phyloP scores from a whole-genome alignment of 805 yeast species.

The Candida wancherniae region DNA sequence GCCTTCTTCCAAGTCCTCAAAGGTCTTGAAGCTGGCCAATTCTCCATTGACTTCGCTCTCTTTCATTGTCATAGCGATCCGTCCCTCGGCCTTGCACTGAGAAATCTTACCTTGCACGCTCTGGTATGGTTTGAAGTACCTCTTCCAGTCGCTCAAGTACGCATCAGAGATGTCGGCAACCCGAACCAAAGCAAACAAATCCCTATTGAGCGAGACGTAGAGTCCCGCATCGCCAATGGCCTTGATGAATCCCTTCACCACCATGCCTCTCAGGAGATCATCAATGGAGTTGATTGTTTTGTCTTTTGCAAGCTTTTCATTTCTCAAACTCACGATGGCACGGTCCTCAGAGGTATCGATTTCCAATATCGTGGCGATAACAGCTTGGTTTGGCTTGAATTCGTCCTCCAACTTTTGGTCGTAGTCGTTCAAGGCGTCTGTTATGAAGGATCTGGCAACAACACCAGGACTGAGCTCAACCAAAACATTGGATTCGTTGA shows the following conservation, averaged over 20 bases:
- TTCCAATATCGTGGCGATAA: constrained; percentile 51
- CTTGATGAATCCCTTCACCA: constrained; percentile 78
- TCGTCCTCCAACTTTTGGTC: constrained; percentile 46
- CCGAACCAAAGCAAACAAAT: constrained; percentile 72
- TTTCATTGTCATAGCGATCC: constrained; percentile 73
- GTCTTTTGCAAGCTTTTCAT: constrained; percentile 44
- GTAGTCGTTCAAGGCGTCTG: constrained; percentile 75
- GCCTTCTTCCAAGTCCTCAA: constrained; percentile 65
- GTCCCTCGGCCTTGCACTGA: constrained; percentile 54
- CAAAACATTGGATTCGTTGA: constrained; percentile 55
- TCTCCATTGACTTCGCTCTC: constrained; percentile 77
- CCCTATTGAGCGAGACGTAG: constrained; percentile 69
- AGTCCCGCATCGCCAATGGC: constrained; percentile 71
- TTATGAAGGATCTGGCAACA: constrained; percentile 60
- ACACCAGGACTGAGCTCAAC: constrained; percentile 65
- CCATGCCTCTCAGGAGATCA: constrained; percentile 63
- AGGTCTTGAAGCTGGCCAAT: constrained; percentile 49
- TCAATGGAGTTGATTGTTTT: constrained; percentile 42
- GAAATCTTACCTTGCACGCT: constrained; percentile 69
- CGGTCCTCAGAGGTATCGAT: constrained; percentile 47
- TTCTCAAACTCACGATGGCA: constrained; percentile 60
- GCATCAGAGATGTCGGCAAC: constrained; percentile 78
- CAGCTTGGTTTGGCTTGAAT: constrained; percentile 48
- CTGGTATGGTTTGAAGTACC: constrained; percentile 64
- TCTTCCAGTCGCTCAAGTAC: constrained; percentile 84